phyloP scores from a whole-genome alignment of 1,284 basidiomycete genomes.

The Xerocomus amazonicus region DNA sequence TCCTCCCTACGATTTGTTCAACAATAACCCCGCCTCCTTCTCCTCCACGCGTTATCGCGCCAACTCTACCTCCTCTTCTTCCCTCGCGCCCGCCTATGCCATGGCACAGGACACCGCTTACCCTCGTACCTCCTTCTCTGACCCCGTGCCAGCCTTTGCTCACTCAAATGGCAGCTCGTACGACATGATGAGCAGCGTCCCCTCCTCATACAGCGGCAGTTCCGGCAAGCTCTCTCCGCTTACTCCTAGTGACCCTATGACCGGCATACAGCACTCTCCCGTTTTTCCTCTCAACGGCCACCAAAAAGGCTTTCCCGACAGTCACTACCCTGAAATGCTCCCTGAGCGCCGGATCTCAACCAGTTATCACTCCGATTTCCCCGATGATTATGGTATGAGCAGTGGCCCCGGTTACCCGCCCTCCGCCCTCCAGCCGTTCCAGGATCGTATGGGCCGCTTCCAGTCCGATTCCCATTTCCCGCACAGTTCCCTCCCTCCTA shows the following conservation, averaged over 20 bases:
- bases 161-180: constrained; percentile 50
- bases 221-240: constrained; percentile 72
- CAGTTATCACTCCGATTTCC: constrained; percentile 53
- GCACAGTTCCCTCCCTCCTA: constrained; percentile 39
- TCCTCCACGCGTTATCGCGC: constrained; percentile 58
- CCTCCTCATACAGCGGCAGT: constrained; percentile 52
- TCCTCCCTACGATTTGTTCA: constrained; percentile 60
- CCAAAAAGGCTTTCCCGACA: constrained; percentile 54
- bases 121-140: constrained; percentile 53
- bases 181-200: constrained; percentile 60
- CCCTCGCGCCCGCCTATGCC: constrained; percentile 49
- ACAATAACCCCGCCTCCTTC: constrained; percentile 45
- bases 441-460: constrained; percentile 54
- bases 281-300: constrained; percentile 42
- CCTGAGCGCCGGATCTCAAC: constrained; percentile 55
- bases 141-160: constrained; percentile 55
- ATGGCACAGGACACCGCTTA: constrained; percentile 57
- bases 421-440: constrained; percentile 50
- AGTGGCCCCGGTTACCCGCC: constrained; percentile 45
- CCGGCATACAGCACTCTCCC: constrained; percentile 50
- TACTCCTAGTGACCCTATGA: constrained; percentile 62
- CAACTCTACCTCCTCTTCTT: constrained; percentile 64
- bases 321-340: constrained; percentile 49
- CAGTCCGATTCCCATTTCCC: constrained; percentile 46
- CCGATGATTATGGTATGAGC: constrained; percentile 60